Evolutionary conservation across 2,329 filamentous ascomycete genomes (phyloP).

Genomic region (Beauveria bassiana): DNA sequence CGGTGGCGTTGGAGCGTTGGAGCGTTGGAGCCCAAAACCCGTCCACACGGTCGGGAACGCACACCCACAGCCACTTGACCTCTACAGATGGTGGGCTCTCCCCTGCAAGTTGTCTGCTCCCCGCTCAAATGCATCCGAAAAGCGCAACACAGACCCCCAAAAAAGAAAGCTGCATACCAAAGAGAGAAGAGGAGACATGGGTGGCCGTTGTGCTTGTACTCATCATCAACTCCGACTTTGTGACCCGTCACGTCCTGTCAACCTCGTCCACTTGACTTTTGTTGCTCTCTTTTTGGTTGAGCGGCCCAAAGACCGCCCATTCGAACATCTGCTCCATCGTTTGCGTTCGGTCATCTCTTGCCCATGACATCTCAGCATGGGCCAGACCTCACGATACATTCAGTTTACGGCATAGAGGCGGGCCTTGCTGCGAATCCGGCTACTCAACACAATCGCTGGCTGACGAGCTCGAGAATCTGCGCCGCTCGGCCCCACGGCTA

Average conservation of each 20-base stretch:
- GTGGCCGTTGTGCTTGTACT: neutral
- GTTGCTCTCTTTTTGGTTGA: neutral
- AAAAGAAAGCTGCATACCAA: conserved; percentile 11
- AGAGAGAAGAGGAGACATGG: conserved; percentile 12
- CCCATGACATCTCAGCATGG: neutral
- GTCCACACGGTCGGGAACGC: conserved; percentile 11
- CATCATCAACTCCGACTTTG: neutral
- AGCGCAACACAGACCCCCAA: conserved; percentile 12
- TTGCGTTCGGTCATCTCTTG: neutral
- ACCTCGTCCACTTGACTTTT: neutral
- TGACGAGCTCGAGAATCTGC: neutral
- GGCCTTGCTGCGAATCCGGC: neutral
- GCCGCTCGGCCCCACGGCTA: neutral
- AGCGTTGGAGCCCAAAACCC: conserved; percentile 11
- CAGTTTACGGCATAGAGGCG: neutral
- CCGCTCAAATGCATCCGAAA: conserved; percentile 8
- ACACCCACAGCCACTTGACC: neutral
- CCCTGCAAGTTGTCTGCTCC: conserved; percentile 10
- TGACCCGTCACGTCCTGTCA: neutral
- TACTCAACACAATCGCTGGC: neutral
- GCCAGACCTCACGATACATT: neutral
- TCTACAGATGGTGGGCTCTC: conserved; percentile 3
- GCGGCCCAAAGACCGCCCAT: neutral
- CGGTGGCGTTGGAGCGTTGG: conserved; percentile 7
- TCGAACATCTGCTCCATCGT: neutral